These are phyloP conservation scores for Trypanosomatidae sp. DNA, from an alignment of 208 protist species.

Conservation along the genomic window DNA sequence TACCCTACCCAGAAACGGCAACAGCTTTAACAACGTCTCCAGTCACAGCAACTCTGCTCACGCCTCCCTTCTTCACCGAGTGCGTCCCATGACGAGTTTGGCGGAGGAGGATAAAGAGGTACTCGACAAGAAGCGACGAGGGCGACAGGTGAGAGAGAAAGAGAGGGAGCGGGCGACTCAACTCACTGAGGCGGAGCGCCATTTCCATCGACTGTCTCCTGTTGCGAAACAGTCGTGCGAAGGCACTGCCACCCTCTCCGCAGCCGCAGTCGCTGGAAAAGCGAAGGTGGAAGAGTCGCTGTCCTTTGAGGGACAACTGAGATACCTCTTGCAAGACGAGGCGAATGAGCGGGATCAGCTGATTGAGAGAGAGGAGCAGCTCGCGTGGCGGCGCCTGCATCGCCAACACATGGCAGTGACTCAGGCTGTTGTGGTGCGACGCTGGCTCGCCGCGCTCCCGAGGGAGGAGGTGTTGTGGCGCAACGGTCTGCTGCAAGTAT, in stretches of 20 bases:
- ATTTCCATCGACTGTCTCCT: constrained; percentile 21
- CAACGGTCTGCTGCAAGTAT: constrained; percentile 6
- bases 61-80: background rate
- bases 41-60: background rate
- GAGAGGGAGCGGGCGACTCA: constrained; percentile 21
- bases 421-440: constrained; percentile 11
- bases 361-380: constrained; percentile 54
- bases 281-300: background rate
- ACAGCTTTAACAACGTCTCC: background rate
- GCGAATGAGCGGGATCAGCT: constrained; percentile 58
- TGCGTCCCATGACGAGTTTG: background rate
- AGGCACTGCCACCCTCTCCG: constrained; percentile 8
- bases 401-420: constrained; percentile 21
- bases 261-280: background rate
- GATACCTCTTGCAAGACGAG: constrained; percentile 39
- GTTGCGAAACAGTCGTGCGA: constrained; percentile 14
- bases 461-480: constrained; percentile 25
- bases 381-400: constrained; percentile 48
- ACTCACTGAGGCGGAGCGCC: constrained; percentile 33
- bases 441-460: constrained; percentile 12
- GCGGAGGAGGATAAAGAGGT: constrained; percentile 24
- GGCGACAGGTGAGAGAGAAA: constrained; percentile 28
- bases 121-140: constrained; percentile 27
- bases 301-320: constrained; percentile 5
- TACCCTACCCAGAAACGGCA: background rate